Percentiles rank a stretch among this genome's conserved stretches.
phyloP scores from a whole-genome alignment of 768 basidiomycete genomes.

The Termitomyces sp. region DNA sequence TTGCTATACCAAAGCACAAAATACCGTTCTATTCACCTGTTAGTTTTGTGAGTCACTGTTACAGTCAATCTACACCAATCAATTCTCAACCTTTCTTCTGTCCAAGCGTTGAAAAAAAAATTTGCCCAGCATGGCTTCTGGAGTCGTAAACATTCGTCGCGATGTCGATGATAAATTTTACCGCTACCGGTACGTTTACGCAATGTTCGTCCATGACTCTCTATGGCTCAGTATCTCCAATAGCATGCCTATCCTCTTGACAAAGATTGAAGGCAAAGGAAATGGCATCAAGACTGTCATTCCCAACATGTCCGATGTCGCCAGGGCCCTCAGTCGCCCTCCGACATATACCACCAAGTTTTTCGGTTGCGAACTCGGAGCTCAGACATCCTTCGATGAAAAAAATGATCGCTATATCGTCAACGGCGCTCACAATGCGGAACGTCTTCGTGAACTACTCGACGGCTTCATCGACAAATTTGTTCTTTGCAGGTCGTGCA shows the following conservation, averaged over 20 bases:
- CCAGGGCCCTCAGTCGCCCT: conserved; percentile 90
- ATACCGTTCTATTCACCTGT: conserved; percentile 44
- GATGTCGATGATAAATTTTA: conserved; percentile 98
- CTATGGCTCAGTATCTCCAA: neutral
- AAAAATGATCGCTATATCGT: conserved; percentile 98
- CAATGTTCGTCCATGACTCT: neutral
- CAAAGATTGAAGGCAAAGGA: conserved; percentile 98
- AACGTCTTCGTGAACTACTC: conserved; percentile 90
- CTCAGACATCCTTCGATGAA: conserved; percentile 94
- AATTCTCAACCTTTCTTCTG: neutral
- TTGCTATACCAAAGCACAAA: conserved; percentile 65
- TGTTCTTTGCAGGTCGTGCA: conserved; percentile 94
- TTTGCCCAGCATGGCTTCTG: conserved; percentile 79
- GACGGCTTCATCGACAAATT: conserved; percentile 98
- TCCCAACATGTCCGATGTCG: conserved; percentile 98
- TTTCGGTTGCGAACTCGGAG: conserved; percentile 98
- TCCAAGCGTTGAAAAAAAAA: conserved; percentile 64
- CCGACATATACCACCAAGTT: conserved; percentile 98
- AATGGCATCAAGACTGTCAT: conserved; percentile 99
- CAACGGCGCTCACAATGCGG: conserved; percentile 92
- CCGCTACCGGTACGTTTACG: conserved; percentile 69
- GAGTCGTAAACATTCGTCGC: conserved; percentile 88
- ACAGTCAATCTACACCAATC: neutral
- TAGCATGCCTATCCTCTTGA: conserved; percentile 92
- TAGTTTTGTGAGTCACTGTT: conserved; percentile 41